Evolutionary conservation across 2,329 filamentous ascomycete species (phyloP), one percentile per base, ranked within the genome.

Genomic region (Epichloe festucae): DNA sequence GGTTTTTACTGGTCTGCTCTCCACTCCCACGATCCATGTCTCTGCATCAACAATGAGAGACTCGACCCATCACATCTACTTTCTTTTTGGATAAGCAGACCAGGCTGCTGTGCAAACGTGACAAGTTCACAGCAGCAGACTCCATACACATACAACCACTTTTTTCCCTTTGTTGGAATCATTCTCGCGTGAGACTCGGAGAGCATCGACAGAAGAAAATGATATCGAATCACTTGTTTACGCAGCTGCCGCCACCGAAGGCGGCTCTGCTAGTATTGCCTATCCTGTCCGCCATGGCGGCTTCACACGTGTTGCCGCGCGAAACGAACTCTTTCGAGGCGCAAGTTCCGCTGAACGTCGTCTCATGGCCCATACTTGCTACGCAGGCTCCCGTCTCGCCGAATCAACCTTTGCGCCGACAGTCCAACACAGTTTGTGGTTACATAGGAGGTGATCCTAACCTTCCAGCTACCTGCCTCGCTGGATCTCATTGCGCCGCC

Each of bases 401-500:
- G 42, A 62, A 59, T 41, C 63, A 67, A 40, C 63, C 73, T 5
- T 59, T 61, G 23, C 69, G 68, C 45, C 70, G 72, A 40, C 69
- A 74, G 53, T 60, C 66, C 49, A 78, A 78, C 62, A 81, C 77
- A 15, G 61, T 82, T 52, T 81, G 78, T 57, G 78, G 78, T 42
- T 82, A 73, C 62, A 70, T 82, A 58, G 73, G 72, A 54, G 78
- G 76, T 21, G 62, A 79, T 55, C 62, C 71, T 1, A 63, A 65
- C 23, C 63, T 79, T 34, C 75, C 77, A 3, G 78, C 78, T 40
- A 81, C 78, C 39, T 82, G 78, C 60, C 72, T 70, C 31, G 69
- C 72, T 0, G 78, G 77, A 36, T 80, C 77, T 39, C 76, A 81
- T 61, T 82, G 78, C 59, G 78, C 77, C 23, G 65, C 77, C 43